A percentile compares a stretch with the other conserved stretches of the same genome.
Conservation (phyloP, 169 alveolate genomes). For the Plasmodium ovale region DNA sequence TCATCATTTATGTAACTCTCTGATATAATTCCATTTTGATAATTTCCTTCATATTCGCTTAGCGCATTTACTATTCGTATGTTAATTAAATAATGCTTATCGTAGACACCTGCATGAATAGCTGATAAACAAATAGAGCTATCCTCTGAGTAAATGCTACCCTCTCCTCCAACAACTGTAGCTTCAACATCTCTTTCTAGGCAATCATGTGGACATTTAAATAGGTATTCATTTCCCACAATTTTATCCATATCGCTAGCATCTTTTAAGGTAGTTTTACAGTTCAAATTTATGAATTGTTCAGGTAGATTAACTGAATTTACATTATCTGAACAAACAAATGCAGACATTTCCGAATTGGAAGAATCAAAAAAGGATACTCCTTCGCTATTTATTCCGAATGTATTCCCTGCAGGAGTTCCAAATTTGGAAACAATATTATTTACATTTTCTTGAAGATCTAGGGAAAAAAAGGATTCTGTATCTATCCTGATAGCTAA, state of each 20-base stretch:
- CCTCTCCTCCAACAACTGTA: conserved; percentile 87
- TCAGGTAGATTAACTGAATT: conserved; percentile 83
- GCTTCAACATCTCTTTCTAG: conserved; percentile 81
- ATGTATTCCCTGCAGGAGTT: conserved; percentile 75
- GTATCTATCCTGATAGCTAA: conserved; percentile 75
- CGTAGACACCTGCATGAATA: conserved; percentile 88
- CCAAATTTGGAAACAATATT: conserved; percentile 45
- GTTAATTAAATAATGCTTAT: conserved; percentile 76
- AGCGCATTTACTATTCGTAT: conserved; percentile 84
- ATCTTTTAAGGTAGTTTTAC: conserved; percentile 82
- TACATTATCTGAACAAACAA: conserved; percentile 79
- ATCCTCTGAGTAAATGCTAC: conserved; percentile 87
- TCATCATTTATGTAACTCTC: conserved; percentile 80
- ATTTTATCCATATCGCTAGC: conserved; percentile 85
- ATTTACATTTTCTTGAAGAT: conserved; percentile 77
- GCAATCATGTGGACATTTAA: conserved; percentile 91
- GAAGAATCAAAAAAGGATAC: conserved; percentile 79
- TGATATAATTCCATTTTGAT: conserved; percentile 86
- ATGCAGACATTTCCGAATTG: conserved; percentile 83
- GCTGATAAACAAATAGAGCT: conserved; percentile 91
- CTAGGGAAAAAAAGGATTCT: conserved; percentile 77
- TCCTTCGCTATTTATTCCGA: conserved; percentile 80
- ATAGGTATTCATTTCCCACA: conserved; percentile 83
- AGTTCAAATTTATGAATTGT: conserved; percentile 81
- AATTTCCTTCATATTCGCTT: conserved; percentile 85